phyloP scores from a whole-genome alignment of 1,284 basidiomycete species.

The Microbotryum saponariae region DNA sequence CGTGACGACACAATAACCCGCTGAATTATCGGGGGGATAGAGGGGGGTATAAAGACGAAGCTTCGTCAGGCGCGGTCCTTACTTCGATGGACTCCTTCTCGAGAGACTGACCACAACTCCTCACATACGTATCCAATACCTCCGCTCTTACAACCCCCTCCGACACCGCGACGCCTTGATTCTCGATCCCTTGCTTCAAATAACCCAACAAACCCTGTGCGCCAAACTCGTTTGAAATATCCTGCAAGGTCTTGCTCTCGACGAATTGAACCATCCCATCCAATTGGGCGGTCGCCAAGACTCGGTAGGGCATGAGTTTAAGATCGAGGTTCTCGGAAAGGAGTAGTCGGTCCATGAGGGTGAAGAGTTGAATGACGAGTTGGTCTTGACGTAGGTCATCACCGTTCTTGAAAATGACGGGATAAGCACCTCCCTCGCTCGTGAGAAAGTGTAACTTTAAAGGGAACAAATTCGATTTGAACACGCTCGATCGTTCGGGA shows the following conservation, averaged over 20 bases:
- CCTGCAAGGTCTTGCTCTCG: conserved; percentile 87
- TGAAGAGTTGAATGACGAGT: conserved; percentile 92
- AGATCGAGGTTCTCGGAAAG: conserved; percentile 93
- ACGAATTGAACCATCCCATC: conserved; percentile 98
- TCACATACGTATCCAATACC: conserved; percentile 91
- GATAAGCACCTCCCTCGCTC: conserved; percentile 60
- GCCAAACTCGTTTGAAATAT: conserved; percentile 76
- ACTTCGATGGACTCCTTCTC: background rate
- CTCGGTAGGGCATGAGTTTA: conserved; percentile 84
- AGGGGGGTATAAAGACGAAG: no score
- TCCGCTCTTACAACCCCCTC: conserved; percentile 85
- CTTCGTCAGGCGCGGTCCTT: no score
- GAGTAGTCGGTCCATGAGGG: conserved; percentile 89
- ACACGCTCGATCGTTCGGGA: conserved; percentile 84
- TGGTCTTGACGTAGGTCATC: conserved; percentile 98
- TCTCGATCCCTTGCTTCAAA: conserved; percentile 56
- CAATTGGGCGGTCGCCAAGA: conserved; percentile 80
- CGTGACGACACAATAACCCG: conserved; percentile 96
- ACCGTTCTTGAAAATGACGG: conserved; percentile 97
- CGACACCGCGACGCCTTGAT: conserved; percentile 80
- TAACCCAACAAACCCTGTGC: conserved; percentile 80
- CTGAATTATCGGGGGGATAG: conserved; percentile 44
- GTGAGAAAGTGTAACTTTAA: conserved; percentile 79
- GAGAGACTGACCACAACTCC: conserved; percentile 77
- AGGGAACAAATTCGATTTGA: conserved; percentile 95